These are phyloP conservation scores for Wilcoxina mikolae DNA, from an alignment of 495 filamentous ascomycete genomes.

Conservation along the genomic window DNA sequence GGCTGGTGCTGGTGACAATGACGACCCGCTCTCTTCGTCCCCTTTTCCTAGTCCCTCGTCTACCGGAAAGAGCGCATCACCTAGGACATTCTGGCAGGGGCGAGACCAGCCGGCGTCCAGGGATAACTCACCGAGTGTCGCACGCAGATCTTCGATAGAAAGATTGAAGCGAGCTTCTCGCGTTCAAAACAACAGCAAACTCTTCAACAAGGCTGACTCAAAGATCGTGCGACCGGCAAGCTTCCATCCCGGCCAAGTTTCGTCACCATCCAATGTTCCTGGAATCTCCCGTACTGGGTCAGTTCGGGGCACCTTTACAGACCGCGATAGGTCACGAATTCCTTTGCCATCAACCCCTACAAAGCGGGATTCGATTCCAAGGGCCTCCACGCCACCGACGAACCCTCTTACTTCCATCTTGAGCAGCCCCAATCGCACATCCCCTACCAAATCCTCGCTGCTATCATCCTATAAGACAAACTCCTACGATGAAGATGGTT, in stretches of 20 bases:
- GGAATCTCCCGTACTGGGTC: conserved; percentile 49
- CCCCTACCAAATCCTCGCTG: conserved; percentile 77
- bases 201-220: conserved; percentile 81
- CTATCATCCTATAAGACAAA: conserved; percentile 55
- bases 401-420: conserved; percentile 35
- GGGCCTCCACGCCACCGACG: conserved; percentile 34
- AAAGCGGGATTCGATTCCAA: neutral
- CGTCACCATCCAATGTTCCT: conserved; percentile 27
- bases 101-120: conserved; percentile 26
- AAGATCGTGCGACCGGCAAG: conserved; percentile 62
- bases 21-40: conserved; percentile 22
- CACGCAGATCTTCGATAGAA: conserved; percentile 76
- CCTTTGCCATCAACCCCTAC: conserved; percentile 17
- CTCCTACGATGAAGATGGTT: conserved; percentile 48
- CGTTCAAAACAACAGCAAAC: conserved; percentile 93
- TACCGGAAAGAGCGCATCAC: conserved; percentile 13
- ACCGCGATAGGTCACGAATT: conserved; percentile 22
- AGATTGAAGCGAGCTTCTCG: conserved; percentile 82
- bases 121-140: conserved; percentile 47
- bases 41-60: conserved; percentile 18
- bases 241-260: conserved; percentile 14
- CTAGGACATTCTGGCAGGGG: conserved; percentile 13
- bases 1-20: conserved; percentile 13
- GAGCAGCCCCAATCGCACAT: conserved; percentile 51
- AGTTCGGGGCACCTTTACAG: conserved; percentile 37